phyloP scores from a whole-genome alignment of 345 rosid species.

The Streptanthus diversifolius region DNA sequence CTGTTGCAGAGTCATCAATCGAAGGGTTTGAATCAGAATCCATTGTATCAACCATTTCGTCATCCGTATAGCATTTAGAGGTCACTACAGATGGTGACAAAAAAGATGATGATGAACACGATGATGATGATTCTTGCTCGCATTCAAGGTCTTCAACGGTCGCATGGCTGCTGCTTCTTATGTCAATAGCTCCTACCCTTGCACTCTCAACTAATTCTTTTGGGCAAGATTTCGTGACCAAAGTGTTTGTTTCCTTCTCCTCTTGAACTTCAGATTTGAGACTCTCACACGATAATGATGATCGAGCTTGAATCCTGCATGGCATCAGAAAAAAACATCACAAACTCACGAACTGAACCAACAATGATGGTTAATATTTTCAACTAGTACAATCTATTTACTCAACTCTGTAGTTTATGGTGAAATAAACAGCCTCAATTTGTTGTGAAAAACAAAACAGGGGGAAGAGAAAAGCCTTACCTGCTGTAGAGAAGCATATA shows the following conservation, averaged over 20 bases:
- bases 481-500: constrained; percentile 97
- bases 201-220: constrained; percentile 33
- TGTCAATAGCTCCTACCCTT: not conserved
- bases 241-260: constrained; percentile 31
- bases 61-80: constrained; percentile 9
- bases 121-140: constrained; percentile 15
- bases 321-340: not conserved
- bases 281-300: constrained; percentile 35
- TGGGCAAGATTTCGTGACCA: constrained; percentile 28
- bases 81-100: constrained; percentile 10
- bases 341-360: not conserved
- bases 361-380: not conserved
- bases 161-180: not conserved
- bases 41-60: constrained; percentile 6
- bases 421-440: not conserved
- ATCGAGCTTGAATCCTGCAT: constrained; percentile 55
- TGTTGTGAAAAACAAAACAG: not conserved
- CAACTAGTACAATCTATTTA: not conserved
- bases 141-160: constrained; percentile 27
- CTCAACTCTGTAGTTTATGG: not conserved
- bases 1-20: not conserved
- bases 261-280: constrained; percentile 40
- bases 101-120: not conserved
- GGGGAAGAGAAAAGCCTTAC: constrained; percentile 33
- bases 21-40: constrained; percentile 26